Percentiles rank a stretch among this genome's conserved stretches.
These are phyloP conservation scores for Penicillium sp. DNA, from an alignment of 2,329 filamentous ascomycete genomes.

Conservation along the genomic window DNA sequence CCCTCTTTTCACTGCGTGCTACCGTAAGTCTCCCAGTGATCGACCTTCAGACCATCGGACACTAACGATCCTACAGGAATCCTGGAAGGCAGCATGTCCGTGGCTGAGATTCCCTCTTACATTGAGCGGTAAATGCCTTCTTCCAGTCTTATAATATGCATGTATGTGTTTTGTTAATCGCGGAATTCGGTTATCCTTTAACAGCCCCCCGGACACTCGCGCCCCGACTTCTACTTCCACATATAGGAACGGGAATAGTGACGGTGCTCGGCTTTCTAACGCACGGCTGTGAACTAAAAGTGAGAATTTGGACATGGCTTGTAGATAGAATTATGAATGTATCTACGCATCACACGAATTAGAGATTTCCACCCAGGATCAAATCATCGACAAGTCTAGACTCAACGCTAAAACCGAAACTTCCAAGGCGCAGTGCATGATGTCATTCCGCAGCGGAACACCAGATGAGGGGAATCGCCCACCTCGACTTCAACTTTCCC, in stretches of 20 bases:
- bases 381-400: slow-evolving; percentile 4
- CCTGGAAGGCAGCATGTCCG: slow-evolving; percentile 66
- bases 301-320: slow-evolving; percentile 8
- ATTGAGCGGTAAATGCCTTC: slow-evolving; percentile 44
- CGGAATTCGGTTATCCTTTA: slow-evolving; percentile 11
- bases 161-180: slow-evolving; percentile 21
- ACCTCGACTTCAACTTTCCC: not conserved
- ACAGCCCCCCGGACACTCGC: slow-evolving; percentile 18
- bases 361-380: not conserved
- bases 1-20: slow-evolving; percentile 86
- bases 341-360: slow-evolving; percentile 16
- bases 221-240: slow-evolving; percentile 13
- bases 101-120: slow-evolving; percentile 73
- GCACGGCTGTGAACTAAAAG: slow-evolving; percentile 17
- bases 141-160: slow-evolving; percentile 5
- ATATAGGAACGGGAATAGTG: slow-evolving; percentile 11
- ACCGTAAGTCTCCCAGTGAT: slow-evolving; percentile 43
- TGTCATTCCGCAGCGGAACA: slow-evolving; percentile 11
- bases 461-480: slow-evolving; percentile 6
- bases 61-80: slow-evolving; percentile 50
- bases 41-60: slow-evolving; percentile 9
- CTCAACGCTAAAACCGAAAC: slow-evolving; percentile 14
- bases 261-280: slow-evolving; percentile 14
- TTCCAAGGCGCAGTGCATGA: slow-evolving; percentile 13
- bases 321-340: slow-evolving; percentile 22